Evolutionary conservation across 1,284 basidiomycete genomes (phyloP), one percentile per base, ranked within the genome.

Genomic region (Neolentinus lepideus): DNA sequence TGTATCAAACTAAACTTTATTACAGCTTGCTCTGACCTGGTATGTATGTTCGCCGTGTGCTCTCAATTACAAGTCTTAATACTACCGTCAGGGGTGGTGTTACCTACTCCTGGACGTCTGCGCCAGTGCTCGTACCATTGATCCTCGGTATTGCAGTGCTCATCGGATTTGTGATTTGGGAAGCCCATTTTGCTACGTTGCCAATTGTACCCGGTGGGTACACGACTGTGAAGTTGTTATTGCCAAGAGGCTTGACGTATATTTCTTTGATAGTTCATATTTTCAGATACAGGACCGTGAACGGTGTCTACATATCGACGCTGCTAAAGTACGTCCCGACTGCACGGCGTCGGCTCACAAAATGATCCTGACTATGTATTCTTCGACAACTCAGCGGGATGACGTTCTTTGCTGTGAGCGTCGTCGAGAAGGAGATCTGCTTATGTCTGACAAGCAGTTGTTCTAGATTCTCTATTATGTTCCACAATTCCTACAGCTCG

Each of bases 401-500:
- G 53, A 35, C 53, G 19, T 54, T 54, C 31, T 54, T 54, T 29
- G 45, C 35, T 3, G 53, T 54, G 22, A 38, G 33, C 35, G 12
- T 22, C 16, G 24, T 12, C 22, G 3, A 22, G 9, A 45, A 10
- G 11, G 21, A n/a, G 3, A 12, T n/a, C 35, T n/a, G n/a, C 16
- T 4, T 54, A 3, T 19, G 3, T 38, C 26, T 54, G 19, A 8
- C 25, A 25, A 66, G 66, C 52, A 67, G 16, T 9, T 38, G 21
- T 27, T 43, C 27, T 43, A 48, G 31, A 14, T 54, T 24, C 58
- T 67, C n/a, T 69, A 66, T 54, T 69, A 74, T 57, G 67, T 78
- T 4, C 77, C 77, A 0, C 73, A 75, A 54, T 79, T 72, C 62
- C 71, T 76, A 51, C 77, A 79, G 58, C 69, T 79, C 14, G 76